These are phyloP conservation scores for Lodderomyces metapsilosis DNA, from an alignment of 1,139 yeast genomes.

Conservation along the genomic window DNA sequence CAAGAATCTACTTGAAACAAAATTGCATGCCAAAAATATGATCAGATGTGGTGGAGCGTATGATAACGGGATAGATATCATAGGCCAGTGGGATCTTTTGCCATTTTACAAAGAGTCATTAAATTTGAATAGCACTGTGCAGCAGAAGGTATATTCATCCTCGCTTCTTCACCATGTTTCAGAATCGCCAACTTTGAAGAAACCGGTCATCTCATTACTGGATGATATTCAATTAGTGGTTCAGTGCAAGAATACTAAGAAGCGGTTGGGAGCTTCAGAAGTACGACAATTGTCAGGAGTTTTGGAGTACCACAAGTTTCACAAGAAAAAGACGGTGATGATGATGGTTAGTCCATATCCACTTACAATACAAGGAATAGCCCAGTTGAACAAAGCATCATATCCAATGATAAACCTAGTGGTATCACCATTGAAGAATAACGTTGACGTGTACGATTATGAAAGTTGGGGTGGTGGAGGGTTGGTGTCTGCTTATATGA, in stretches of 20 bases:
- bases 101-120: conserved; percentile 19
- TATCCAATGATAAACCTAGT: conserved; percentile 57
- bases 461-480: conserved; percentile 35
- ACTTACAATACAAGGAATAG: conserved; percentile 58
- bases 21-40: conserved; percentile 43
- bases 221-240: conserved; percentile 41
- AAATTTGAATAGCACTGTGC: background rate
- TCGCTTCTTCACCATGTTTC: background rate
- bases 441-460: conserved; percentile 30
- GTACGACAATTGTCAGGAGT: conserved; percentile 62
- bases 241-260: conserved; percentile 56
- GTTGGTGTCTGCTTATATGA: conserved; percentile 43
- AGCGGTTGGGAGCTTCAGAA: conserved; percentile 49
- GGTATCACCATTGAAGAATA: conserved; percentile 30
- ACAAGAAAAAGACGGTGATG: conserved; percentile 17
- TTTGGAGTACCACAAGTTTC: conserved; percentile 37
- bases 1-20: conserved; percentile 42
- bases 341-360: conserved; percentile 57
- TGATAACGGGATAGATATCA: conserved; percentile 72
- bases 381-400: conserved; percentile 51
- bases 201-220: conserved; percentile 20
- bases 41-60: conserved; percentile 60
- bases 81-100: conserved; percentile 56
- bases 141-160: background rate
- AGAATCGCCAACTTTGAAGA: background rate